Conservation (phyloP, 1,284 basidiomycete species). For the Malassezia yamatoensis region DNA sequence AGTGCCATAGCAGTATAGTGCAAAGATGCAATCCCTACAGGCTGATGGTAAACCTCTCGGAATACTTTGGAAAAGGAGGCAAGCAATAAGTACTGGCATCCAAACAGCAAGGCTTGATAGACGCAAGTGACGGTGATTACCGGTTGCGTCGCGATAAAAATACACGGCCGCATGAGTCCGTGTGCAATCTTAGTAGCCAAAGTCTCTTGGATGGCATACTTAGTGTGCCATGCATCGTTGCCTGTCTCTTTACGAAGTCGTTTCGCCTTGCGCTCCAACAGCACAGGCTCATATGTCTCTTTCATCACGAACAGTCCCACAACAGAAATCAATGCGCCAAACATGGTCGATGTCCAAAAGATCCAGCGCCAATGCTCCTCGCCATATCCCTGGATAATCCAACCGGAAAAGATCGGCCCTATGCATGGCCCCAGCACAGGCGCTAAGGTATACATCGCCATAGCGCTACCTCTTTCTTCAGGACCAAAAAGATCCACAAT, state of each 20-base stretch:
- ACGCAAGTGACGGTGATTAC: conserved; percentile 52
- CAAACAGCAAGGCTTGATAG: conserved; percentile 51
- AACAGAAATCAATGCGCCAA: conserved; percentile 26
- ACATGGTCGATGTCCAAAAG: conserved; percentile 26
- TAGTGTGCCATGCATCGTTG: conserved; percentile 27
- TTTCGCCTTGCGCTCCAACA: conserved; percentile 41
- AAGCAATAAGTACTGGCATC: conserved; percentile 54
- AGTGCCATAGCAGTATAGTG: conserved; percentile 57
- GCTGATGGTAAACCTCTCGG: conserved; percentile 51
- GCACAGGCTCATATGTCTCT: conserved; percentile 47
- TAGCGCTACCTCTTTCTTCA: conserved; percentile 49
- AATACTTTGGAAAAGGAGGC: conserved; percentile 60
- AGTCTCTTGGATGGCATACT: conserved; percentile 27
- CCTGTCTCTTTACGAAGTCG: conserved; percentile 52
- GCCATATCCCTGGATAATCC: conserved; percentile 24
- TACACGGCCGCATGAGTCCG: conserved; percentile 52
- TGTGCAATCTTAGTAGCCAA: conserved; percentile 42
- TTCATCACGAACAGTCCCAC: conserved; percentile 29
- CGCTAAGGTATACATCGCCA: conserved; percentile 55
- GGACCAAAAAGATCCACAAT: conserved; percentile 62
- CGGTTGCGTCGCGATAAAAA: conserved; percentile 51
- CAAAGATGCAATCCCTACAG: conserved; percentile 55
- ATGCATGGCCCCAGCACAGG: conserved; percentile 34
- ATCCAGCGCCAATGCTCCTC: conserved; percentile 25
- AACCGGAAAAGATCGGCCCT: conserved; percentile 24